These are phyloP conservation scores for Wallacemonas sp. DNA, from an alignment of 208 protist species.

Conservation along the genomic window DNA sequence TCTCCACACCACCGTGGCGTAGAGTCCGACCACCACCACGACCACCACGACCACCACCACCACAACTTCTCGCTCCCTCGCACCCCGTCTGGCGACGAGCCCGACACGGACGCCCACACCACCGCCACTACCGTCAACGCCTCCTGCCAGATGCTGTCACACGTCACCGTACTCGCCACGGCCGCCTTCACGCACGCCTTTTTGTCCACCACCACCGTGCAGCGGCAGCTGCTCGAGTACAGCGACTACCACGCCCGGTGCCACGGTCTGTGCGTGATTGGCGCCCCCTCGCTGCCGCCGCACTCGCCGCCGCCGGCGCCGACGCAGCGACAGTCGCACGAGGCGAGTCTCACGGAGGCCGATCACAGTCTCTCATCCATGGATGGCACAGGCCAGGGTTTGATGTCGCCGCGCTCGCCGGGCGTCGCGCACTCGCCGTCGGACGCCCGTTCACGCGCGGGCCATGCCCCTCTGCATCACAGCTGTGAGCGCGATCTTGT, in stretches of 20 bases:
- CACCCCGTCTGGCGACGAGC: not conserved
- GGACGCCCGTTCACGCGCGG: not conserved
- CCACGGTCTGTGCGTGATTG: slow-evolving; percentile 20
- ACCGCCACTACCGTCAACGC: not conserved
- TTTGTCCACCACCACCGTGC: slow-evolving; percentile 39
- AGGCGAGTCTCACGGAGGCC: not conserved
- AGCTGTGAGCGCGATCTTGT: not conserved
- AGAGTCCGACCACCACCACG: not conserved
- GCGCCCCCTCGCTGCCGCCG: not conserved
- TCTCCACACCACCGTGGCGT: not conserved
- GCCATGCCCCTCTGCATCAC: not conserved
- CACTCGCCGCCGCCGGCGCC: too few relatives aligned
- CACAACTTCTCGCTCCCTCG: not conserved
- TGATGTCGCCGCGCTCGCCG: slow-evolving; percentile 2
- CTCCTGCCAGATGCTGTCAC: not conserved
- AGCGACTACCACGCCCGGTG: slow-evolving; percentile 21
- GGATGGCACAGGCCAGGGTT: not conserved
- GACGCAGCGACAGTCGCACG: not conserved
- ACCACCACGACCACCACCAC: not conserved
- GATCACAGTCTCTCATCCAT: not conserved
- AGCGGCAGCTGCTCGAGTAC: slow-evolving; percentile 42
- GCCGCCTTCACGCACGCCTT: slow-evolving; percentile 48
- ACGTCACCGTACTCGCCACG: slow-evolving; percentile 22
- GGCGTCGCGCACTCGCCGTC: not conserved
- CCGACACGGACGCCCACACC: not conserved